Base-by-base conservation (phyloP, 2,329 filamentous ascomycete genomes). In the Leptographium lundbergii region DNA sequence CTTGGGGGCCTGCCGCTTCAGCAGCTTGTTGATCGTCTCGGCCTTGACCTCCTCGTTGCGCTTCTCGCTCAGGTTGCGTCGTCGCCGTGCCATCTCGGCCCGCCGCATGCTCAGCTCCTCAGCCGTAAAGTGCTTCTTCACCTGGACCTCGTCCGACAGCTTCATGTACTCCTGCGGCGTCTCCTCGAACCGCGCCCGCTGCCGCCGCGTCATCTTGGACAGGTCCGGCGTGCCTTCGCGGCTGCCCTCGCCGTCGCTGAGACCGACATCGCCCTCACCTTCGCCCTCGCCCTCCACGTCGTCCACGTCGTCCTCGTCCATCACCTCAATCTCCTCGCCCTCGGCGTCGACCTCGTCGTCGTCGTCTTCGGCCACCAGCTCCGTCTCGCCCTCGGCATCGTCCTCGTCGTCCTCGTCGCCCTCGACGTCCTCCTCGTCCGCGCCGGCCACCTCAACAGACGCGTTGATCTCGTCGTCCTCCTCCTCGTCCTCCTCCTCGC, bases 11-110 rank as follows among this genome's bases (percentile, higher is more conserved):
- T 91, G 89, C 69, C 91, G 91, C 72, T 91, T 91, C 57, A 94
- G 82, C 2, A 94, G 82, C 67, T 91, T 91, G 76, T 94, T 91
- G 79, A 94, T 92, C 0, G 89, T 94, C 76, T 92, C 89, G 81
- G 90, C 89, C 52, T 60, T 60, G 22, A 84, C 81, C 71, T 84
- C 81, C 62, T 84, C 81, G 61, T 80, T 84, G 55, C 81, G 79
- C 71, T 84, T 84, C 63, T 84, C 81, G 65, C 81, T 83, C n/a
- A 84, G 74, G 64, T 84, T 84, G 53, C 81, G 77, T 60, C 81
- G 73, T 53, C 81, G 75, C 29, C 81, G 78, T 3, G 81, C 81
- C 81, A 84, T 84, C 66, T 84, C 81, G 48, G 81, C 77, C 6
- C 81, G 75, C 14, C 81, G 75, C 81, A 84, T 84, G 27, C 80